phyloP scores from a whole-genome alignment of 176 grass and related monocot genomes.

The Oryza meyeriana region DNA sequence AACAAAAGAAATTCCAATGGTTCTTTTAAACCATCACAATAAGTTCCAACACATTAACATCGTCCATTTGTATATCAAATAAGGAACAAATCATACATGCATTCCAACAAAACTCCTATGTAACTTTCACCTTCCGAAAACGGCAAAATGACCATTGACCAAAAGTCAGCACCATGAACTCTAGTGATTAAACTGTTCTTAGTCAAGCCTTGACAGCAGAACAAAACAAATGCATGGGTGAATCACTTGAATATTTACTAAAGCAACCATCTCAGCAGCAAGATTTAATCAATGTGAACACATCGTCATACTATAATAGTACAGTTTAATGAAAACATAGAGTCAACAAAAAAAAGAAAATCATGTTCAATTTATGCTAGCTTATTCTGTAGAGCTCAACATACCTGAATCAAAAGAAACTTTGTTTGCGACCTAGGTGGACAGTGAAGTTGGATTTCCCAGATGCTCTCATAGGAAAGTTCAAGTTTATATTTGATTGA shows the following conservation, averaged over 20 bases:
- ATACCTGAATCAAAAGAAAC: conserved; percentile 84
- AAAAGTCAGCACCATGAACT: background rate
- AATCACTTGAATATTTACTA: background rate
- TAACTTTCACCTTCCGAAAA: background rate
- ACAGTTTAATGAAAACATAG: background rate
- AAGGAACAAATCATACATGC: background rate
- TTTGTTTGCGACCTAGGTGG: conserved; percentile 46
- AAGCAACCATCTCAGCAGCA: background rate
- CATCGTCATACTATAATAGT: background rate
- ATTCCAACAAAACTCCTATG: background rate
- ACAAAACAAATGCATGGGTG: background rate
- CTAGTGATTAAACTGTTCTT: background rate
- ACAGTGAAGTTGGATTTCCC: conserved; percentile 82
- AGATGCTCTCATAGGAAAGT: conserved; percentile 89
- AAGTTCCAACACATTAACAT: background rate
- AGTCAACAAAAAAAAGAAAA: background rate
- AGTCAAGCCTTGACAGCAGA: background rate
- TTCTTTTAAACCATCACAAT: background rate
- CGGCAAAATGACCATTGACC: background rate
- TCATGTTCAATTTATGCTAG: conserved; percentile 1
- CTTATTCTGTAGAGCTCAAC: background rate
- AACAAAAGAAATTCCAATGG: background rate
- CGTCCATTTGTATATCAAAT: background rate
- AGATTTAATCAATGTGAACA: background rate
- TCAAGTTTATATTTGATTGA: conserved; percentile 60